Evolutionary conservation across 176 grass and related monocot species (phyloP), one percentile per base, ranked within the genome.

Genomic region (Cocos nucifera): DNA sequence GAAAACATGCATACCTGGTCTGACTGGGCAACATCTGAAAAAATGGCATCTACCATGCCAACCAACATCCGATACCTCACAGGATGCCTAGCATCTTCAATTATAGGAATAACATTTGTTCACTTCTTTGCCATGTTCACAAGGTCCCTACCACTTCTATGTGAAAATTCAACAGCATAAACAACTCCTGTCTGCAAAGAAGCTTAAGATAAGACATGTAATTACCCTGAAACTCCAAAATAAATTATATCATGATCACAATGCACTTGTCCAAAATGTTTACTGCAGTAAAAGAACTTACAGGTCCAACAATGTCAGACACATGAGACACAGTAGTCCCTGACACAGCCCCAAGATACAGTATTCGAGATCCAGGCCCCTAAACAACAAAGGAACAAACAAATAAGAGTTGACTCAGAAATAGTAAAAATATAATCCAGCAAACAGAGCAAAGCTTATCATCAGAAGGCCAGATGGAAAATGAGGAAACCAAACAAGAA

Each of bases 1-100:
- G 1, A 44, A 30, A 7, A 48, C 0, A 63, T 21, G 19, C 68
- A 48, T 87, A 97, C 87, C 87, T 97, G 92, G 19, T 91, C 87
- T 49, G 92, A 87, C 69, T 97, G 92, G 16, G 92, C 92, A 79
- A 97, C 92, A 83, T 97, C 92, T 28, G 92, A 97, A 73, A 97
- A 97, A 67, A 97, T 85, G 48, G 88, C 87, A 85, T 97, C 92
- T 64, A 97, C 92, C 87, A 97, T 97, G 64, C 87, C 87, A 26
- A 97, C 92, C 75, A 97, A 26, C 87, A 97, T 88, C 8, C 92
- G 44, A 32, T 97, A 97, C 66, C 70, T 90, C 0, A 83, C 87
- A 0, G 83, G 92, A 63, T 96, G 83, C 57, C 92, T 90, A 52
- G 92, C 92, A 80, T 96, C 91, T 73, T 96, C 91, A 12, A 90